phyloP scores from a whole-genome alignment of 495 filamentous ascomycete genomes.

The Sordaria brevicollis region DNA sequence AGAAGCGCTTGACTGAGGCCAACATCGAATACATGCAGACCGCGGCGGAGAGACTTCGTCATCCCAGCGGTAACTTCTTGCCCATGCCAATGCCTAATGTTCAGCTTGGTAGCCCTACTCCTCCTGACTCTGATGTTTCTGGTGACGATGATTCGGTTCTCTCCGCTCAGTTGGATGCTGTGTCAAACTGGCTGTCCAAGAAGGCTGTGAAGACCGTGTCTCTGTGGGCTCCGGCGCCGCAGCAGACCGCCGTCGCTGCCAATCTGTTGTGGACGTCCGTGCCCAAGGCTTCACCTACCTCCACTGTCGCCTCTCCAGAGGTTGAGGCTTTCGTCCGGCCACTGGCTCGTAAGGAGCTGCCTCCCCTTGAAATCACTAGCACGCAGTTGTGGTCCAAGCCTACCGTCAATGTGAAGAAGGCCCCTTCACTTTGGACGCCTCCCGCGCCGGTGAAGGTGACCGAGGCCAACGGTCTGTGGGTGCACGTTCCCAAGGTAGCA shows the following conservation, averaged over 20 bases:
- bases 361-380: constrained; percentile 26
- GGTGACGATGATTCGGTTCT: constrained; percentile 11
- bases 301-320: neutral
- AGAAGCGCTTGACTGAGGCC: constrained; percentile 27
- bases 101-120: constrained; percentile 40
- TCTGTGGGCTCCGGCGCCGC: constrained; percentile 14
- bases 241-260: neutral
- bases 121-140: constrained; percentile 34
- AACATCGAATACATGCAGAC: constrained; percentile 35
- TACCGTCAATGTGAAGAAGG: neutral
- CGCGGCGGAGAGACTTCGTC: constrained; percentile 25
- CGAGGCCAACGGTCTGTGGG: constrained; percentile 6
- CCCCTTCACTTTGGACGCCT: constrained; percentile 15
- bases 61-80: constrained; percentile 28
- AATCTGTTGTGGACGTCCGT: constrained; percentile 8
- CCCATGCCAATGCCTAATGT: constrained; percentile 24
- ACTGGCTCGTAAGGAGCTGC: constrained; percentile 18
- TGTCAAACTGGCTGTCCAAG: neutral
- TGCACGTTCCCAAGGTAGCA: constrained; percentile 1
- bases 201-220: neutral
- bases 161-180: constrained; percentile 20
- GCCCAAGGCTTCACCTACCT: neutral
- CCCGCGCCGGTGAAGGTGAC: neutral
- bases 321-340: constrained; percentile 18
- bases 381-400: constrained; percentile 23